Conservation (phyloP, 2,329 filamentous ascomycete genomes). For the Alternaria triticina region DNA sequence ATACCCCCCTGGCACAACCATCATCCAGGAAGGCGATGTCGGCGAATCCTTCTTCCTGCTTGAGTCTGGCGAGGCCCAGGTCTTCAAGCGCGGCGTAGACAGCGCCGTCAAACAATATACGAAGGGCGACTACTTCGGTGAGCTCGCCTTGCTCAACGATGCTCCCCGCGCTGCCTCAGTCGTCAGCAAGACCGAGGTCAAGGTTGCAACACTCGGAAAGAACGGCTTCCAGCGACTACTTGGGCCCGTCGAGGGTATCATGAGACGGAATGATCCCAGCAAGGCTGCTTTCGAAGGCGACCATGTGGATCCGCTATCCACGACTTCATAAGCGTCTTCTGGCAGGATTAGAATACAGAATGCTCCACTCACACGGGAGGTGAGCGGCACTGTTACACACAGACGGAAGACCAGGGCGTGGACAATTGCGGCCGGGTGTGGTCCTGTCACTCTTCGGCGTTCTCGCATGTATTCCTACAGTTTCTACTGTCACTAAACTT, state of each 20-base stretch:
- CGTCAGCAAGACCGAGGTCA: constrained; percentile 82
- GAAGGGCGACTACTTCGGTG: constrained; percentile 97
- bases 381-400: neutral
- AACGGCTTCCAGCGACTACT: constrained; percentile 93
- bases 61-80: constrained; percentile 85
- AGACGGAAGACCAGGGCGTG: neutral
- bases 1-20: constrained; percentile 76
- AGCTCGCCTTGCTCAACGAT: constrained; percentile 91
- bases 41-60: constrained; percentile 92
- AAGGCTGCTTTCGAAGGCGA: constrained; percentile 45
- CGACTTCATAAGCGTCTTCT: constrained; percentile 20
- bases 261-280: constrained; percentile 75
- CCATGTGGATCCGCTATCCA: constrained; percentile 68
- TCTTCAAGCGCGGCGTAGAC: constrained; percentile 76
- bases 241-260: constrained; percentile 91
- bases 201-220: constrained; percentile 90
- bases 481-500: constrained; percentile 49
- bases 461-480: constrained; percentile 46
- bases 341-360: neutral
- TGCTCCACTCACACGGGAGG: neutral
- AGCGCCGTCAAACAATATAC: constrained; percentile 79
- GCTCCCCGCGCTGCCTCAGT: constrained; percentile 91
- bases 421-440: neutral
- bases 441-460: constrained; percentile 20
- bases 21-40: constrained; percentile 90